Evolutionary conservation across 768 basidiomycete genomes (phyloP), one percentile per base, ranked within the genome.

Genomic region (Kwoniella newhampshirensis): DNA sequence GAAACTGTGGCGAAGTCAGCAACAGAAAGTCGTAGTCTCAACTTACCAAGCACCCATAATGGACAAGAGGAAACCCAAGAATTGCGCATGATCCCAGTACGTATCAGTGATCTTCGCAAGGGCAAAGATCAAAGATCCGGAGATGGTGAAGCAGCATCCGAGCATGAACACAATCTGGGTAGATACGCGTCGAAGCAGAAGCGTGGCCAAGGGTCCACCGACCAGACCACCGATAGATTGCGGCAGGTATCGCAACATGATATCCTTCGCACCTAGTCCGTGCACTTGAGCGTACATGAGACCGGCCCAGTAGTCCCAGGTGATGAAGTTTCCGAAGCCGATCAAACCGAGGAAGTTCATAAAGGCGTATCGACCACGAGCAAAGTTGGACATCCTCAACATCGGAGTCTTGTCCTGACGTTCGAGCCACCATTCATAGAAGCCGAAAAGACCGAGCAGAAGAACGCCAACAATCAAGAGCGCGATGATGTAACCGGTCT

Each of bases 271-370:
- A n/a, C 21, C 40, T 7, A 18, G 21, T 7, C 40, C 40, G n/a
- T n/a, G 40, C 17, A 42, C 40, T 23, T 42, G 40, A 6, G 40
- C 40, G 21, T 42, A 42, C 40, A 42, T 42, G 40, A 42, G 40
- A 23, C 40, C 40, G 8, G 40, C 40, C 40, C 40, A 42, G 40
- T 42, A 42, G 40, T 42, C 40, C 40, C 40, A 42, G 8, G 40
- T 42, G 40, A 42, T 42, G 40, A 42, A 42, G 18, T 5, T 8
- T 23, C 40, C 40, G 21, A 42, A 42, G 17, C 40, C 40, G 17
- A 42, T n/a, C 7, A 42, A n/a, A 42, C 40, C 40, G 40, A 42
- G 40, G n/a, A 42, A 23, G 40, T 42, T 42, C 40, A 42, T 42
- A n/a, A 42, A 7, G 17, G 40, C 40, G 40, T 42, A 42, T n/a